Percentiles rank a stretch among this genome's conserved stretches.
Conservation (phyloP, 2,329 filamentous ascomycete species). For the Magnaporthiopsis rhizophila region DNA sequence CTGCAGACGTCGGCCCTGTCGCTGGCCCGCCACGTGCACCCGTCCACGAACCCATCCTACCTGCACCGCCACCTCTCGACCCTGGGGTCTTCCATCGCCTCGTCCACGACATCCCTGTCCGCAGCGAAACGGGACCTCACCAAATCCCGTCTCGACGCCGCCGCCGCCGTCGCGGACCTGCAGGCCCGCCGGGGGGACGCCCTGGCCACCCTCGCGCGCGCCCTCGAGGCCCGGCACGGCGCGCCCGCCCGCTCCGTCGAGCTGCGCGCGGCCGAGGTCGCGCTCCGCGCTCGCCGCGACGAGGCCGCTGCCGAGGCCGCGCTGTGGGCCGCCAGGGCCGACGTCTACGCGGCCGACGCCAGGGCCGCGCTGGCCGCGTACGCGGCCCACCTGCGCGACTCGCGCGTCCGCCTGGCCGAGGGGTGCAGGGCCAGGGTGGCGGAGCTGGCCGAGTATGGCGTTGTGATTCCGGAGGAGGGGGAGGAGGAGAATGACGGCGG, state of each 20-base stretch:
- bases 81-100: conserved; percentile 31
- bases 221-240: conserved; percentile 48
- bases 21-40: conserved; percentile 40
- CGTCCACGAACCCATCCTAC: conserved; percentile 44
- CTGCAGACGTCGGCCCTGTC: conserved; percentile 40
- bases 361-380: conserved; percentile 38
- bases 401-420: conserved; percentile 36
- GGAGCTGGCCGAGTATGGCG: conserved; percentile 43
- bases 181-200: conserved; percentile 21
- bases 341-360: conserved; percentile 38
- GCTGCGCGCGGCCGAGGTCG: conserved; percentile 38
- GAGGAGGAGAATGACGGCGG: conserved; percentile 19
- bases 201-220: conserved; percentile 35
- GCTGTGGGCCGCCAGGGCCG: conserved; percentile 25
- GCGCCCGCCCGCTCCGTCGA: conserved; percentile 41
- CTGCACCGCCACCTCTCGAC: conserved; percentile 49
- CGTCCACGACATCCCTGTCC: conserved; percentile 27
- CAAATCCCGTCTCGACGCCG: conserved; percentile 29
- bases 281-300: conserved; percentile 33
- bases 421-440: conserved; percentile 30
- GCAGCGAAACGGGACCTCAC: conserved; percentile 26
- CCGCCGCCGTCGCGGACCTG: conserved; percentile 28
- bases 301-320: conserved; percentile 29
- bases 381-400: conserved; percentile 39
- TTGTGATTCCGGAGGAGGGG: conserved; percentile 21